phyloP scores from a whole-genome alignment of 805 yeast genomes.

The Pichia thaimueangensis region DNA sequence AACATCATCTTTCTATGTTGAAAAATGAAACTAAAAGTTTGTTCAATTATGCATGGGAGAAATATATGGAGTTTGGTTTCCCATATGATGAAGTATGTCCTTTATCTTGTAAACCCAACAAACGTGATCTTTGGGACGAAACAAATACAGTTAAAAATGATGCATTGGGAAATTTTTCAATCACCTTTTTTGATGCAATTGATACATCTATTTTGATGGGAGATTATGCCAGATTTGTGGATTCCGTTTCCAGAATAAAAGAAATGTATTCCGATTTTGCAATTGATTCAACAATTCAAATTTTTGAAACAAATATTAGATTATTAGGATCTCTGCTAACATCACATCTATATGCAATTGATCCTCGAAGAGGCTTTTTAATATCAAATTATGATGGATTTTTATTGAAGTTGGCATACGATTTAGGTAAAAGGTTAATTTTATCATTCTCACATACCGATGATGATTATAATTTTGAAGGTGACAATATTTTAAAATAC shows the following conservation, averaged over 20 bases:
- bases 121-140: constrained; percentile 51
- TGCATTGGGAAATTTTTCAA: constrained; percentile 76
- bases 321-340: constrained; percentile 77
- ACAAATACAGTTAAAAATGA: constrained; percentile 64
- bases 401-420: constrained; percentile 63
- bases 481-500: not conserved
- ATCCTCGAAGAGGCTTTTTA: constrained; percentile 37
- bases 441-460: constrained; percentile 63
- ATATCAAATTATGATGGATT: constrained; percentile 58
- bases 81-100: constrained; percentile 84
- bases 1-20: constrained; percentile 18
- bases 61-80: constrained; percentile 62
- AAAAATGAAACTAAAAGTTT: constrained; percentile 45
- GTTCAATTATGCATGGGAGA: constrained; percentile 69
- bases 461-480: constrained; percentile 2
- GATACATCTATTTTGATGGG: constrained; percentile 74
- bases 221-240: constrained; percentile 49
- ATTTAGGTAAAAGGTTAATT: constrained; percentile 63
- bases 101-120: constrained; percentile 59
- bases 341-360: constrained; percentile 65
- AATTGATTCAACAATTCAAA: constrained; percentile 70
- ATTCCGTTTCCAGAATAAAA: constrained; percentile 37
- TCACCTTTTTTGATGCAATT: constrained; percentile 71
- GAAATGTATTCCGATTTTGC: constrained; percentile 41
- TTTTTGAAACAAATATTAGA: constrained; percentile 80